Percentiles rank a stretch among this genome's conserved stretches.
Evolutionary conservation across 495 filamentous ascomycete species (phyloP).

Genomic region (Tuber indicum): DNA sequence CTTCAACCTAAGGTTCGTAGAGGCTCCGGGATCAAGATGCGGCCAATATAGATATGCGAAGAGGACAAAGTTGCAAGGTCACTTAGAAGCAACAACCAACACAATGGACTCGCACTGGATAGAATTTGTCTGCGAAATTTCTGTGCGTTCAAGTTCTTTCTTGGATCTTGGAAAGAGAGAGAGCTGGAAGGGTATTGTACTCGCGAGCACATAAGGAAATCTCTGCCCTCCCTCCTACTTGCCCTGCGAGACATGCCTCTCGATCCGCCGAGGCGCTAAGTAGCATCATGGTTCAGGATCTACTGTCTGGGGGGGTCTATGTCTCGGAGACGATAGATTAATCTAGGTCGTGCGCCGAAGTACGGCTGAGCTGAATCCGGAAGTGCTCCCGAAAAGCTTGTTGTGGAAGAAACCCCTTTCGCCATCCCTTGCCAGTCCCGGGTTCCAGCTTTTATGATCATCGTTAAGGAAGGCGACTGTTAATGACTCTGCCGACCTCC

Average conservation of each 20-base stretch:
- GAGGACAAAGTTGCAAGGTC: not conserved
- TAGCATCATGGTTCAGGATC: not conserved
- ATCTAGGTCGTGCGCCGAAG: not conserved
- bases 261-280: not conserved
- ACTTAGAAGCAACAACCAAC: not conserved
- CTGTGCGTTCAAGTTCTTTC: not conserved
- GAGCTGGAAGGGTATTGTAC: constrained; percentile 4
- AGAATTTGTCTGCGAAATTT: not conserved
- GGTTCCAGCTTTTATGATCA: not conserved
- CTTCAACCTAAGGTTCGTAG: constrained; percentile 7
- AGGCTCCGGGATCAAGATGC: not conserved
- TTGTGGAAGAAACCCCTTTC: constrained; percentile 2
- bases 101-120: not conserved
- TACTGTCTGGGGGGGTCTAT: not conserved
- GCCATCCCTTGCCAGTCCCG: not conserved
- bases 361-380: constrained; percentile 3
- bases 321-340: not conserved
- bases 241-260: not conserved
- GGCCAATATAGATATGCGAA: not conserved
- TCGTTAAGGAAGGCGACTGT: not conserved
- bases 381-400: constrained; percentile 2
- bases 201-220: not conserved
- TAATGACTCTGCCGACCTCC: not conserved
- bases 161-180: not conserved
- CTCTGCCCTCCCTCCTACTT: not conserved